phyloP scores from a whole-genome alignment of 805 yeast species.

The Alloascoidea africana region DNA sequence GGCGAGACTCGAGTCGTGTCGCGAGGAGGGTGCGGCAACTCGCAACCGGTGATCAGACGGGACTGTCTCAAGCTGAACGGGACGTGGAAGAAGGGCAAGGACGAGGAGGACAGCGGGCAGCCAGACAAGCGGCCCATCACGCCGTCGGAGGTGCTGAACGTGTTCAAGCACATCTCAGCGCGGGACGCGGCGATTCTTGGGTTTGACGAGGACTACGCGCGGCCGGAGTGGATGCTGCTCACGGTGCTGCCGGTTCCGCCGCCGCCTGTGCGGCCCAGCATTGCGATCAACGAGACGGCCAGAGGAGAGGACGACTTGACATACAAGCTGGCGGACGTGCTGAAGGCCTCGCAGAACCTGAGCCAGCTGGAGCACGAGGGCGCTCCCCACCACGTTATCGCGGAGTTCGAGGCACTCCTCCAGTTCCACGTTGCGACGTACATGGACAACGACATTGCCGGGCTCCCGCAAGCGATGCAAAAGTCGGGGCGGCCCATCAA shows the following conservation, averaged over 20 bases:
- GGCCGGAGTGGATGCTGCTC: constrained; percentile 97
- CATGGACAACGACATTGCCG: constrained; percentile 99
- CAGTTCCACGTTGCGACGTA: constrained; percentile 98
- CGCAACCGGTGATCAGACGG: constrained; percentile 89
- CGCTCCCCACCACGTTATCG: constrained; percentile 95
- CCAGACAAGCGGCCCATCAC: constrained; percentile 84
- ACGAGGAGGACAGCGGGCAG: constrained; percentile 71
- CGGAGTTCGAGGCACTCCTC: constrained; percentile 86
- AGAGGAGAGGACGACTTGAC: constrained; percentile 99
- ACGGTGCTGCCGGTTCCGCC: constrained; percentile 99
- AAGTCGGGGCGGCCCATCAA: constrained; percentile 98
- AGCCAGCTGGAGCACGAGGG: constrained; percentile 97
- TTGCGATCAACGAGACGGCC: constrained; percentile 94
- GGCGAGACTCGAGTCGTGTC: constrained; percentile 30
- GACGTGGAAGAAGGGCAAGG: constrained; percentile 89
- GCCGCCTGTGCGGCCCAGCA: constrained; percentile 97
- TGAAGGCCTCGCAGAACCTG: constrained; percentile 95
- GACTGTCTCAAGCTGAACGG: constrained; percentile 96
- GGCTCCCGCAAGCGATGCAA: constrained; percentile 98
- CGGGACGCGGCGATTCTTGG: constrained; percentile 78
- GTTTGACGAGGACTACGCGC: constrained; percentile 87
- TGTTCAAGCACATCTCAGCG: constrained; percentile 78
- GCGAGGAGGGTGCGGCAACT: constrained; percentile 97
- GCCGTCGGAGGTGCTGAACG: constrained; percentile 81
- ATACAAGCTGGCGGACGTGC: constrained; percentile 88